A percentile compares a stretch with the other conserved stretches of the same genome.
Conservation (phyloP, 164 flowering plant species). For the Platanus orientalis region DNA sequence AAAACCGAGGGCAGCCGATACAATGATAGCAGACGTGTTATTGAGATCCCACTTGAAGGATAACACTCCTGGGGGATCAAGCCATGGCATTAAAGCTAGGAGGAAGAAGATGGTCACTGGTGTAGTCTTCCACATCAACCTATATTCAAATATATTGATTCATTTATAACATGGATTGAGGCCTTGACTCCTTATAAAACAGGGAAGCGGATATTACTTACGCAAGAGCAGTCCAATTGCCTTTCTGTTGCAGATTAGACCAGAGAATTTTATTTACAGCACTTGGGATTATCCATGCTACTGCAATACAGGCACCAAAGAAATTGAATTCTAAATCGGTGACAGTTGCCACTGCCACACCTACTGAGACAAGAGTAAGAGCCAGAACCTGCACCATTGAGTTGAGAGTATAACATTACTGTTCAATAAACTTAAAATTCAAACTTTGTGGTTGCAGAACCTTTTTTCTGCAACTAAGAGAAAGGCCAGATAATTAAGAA, state of each 20-base stretch:
- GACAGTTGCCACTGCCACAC: conserved; percentile 87
- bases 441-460: no score
- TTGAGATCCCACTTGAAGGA: conserved; percentile 58
- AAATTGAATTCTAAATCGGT: conserved; percentile 74
- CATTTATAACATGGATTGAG: background rate
- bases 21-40: conserved; percentile 45
- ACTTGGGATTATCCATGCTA: conserved; percentile 81
- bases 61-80: conserved; percentile 79
- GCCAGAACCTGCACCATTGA: conserved; percentile 53
- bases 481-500: background rate
- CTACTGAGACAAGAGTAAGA: conserved; percentile 52
- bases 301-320: conserved; percentile 67
- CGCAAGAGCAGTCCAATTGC: conserved; percentile 87
- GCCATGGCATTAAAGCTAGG: conserved; percentile 72
- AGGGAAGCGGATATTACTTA: conserved; percentile 23
- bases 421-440: no score
- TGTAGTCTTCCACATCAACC: conserved; percentile 97
- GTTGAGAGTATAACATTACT: background rate
- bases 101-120: conserved; percentile 73
- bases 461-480: background rate
- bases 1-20: conserved; percentile 75
- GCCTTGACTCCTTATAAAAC: background rate
- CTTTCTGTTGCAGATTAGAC: conserved; percentile 76
- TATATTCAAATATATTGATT: conserved; percentile 19
- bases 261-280: conserved; percentile 77